A percentile compares a stretch with the other conserved stretches of the same genome.
These are phyloP conservation scores for Lentinula raphanica DNA, from an alignment of 768 basidiomycete genomes.

Conservation along the genomic window DNA sequence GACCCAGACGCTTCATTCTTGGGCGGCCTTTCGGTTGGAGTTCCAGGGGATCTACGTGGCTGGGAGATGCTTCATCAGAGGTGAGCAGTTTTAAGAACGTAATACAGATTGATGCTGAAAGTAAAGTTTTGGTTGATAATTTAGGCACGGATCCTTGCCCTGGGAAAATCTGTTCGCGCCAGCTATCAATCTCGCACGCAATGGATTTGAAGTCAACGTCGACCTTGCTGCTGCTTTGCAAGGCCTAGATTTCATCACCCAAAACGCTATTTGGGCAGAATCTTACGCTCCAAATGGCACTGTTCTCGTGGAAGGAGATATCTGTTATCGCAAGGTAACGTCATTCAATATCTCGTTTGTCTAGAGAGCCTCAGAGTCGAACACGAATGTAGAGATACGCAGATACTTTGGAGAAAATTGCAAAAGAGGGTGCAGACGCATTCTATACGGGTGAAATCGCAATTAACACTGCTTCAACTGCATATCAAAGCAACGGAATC, in stretches of 20 bases:
- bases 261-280: slow-evolving; percentile 21
- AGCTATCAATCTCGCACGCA: slow-evolving; percentile 32
- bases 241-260: slow-evolving; percentile 6
- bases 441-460: slow-evolving; percentile 19
- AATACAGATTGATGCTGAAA: neutral
- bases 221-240: slow-evolving; percentile 12
- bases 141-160: slow-evolving; percentile 36
- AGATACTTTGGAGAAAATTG: slow-evolving; percentile 17
- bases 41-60: slow-evolving; percentile 46
- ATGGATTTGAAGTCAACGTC: slow-evolving; percentile 15
- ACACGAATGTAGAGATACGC: slow-evolving; percentile 20
- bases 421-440: slow-evolving; percentile 16
- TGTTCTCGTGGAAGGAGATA: slow-evolving; percentile 14
- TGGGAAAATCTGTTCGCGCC: slow-evolving; percentile 42
- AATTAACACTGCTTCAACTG: slow-evolving; percentile 10
- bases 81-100: neutral
- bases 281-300: slow-evolving; percentile 23
- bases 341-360: too few species aligned
- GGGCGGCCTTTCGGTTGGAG: slow-evolving; percentile 44
- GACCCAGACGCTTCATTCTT: slow-evolving; percentile 28
- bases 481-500: slow-evolving; percentile 13
- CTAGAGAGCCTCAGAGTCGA: too few species aligned
- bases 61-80: slow-evolving; percentile 35
- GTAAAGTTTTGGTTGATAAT: neutral
- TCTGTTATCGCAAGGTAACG: slow-evolving; percentile 15